Percentiles rank a stretch among this genome's conserved stretches.
Conservation (phyloP, 1,284 basidiomycete genomes). For the Ganoderma resinaceum region DNA sequence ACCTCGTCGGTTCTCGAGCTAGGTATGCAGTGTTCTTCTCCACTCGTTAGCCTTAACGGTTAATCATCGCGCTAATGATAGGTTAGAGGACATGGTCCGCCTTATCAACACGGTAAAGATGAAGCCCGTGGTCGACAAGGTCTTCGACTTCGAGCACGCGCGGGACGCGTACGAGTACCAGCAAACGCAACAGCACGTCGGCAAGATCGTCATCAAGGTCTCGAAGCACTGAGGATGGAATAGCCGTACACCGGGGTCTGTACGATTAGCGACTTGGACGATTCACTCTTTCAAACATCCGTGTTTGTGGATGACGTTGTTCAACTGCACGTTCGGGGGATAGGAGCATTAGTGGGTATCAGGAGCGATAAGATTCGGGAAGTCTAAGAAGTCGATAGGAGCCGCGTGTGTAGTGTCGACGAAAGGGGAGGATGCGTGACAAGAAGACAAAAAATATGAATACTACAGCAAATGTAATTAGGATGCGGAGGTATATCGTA, state of each 20-base stretch:
- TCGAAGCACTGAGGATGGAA: neutral
- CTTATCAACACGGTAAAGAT: slow-evolving; percentile 43
- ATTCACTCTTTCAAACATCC: no score
- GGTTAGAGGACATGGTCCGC: slow-evolving; percentile 47
- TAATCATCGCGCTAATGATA: slow-evolving; percentile 3
- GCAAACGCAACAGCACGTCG: slow-evolving; percentile 40
- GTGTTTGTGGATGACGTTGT: no score
- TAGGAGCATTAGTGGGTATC: neutral
- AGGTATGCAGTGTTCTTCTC: slow-evolving; percentile 32
- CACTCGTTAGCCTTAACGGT: neutral
- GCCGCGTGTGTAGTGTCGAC: neutral
- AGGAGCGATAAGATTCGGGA: neutral
- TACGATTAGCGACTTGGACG: no score
- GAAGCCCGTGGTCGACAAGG: slow-evolving; percentile 48
- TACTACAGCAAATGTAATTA: neutral
- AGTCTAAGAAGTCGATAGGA: neutral
- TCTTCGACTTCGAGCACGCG: slow-evolving; percentile 48
- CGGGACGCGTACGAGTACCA: slow-evolving; percentile 46
- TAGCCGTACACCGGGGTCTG: neutral
- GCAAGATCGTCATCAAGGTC: neutral
- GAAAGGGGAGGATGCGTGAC: neutral
- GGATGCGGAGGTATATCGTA: neutral
- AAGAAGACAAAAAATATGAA: neutral
- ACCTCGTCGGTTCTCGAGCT: slow-evolving; percentile 43
- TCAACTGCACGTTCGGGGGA: neutral